phyloP scores from a whole-genome alignment of 2,329 filamentous ascomycete genomes.

The Ophiostoma tasmaniense region DNA sequence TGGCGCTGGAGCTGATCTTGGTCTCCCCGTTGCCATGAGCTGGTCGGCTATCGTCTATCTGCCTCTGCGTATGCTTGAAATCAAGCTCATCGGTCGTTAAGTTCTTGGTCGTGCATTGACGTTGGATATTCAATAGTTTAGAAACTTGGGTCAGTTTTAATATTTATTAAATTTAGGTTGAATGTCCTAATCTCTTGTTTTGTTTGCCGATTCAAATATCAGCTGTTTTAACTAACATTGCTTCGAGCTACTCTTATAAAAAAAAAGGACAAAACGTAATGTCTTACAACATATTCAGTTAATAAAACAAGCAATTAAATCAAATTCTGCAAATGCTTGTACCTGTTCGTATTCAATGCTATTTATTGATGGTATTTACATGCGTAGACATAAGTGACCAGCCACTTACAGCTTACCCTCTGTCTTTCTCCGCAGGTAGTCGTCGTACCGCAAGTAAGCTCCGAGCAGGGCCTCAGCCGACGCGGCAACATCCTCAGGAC shows the following conservation, averaged over 20 bases:
- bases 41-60: conserved; percentile 24
- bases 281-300: too few relatives aligned
- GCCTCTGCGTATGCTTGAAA: conserved; percentile 22
- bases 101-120: neutral
- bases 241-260: too few relatives aligned
- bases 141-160: too few relatives aligned
- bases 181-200: too few relatives aligned
- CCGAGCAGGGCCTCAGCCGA: conserved; percentile 17
- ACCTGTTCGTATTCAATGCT: neutral
- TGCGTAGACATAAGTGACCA: neutral
- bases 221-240: too few relatives aligned
- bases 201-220: too few relatives aligned
- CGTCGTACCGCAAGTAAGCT: conserved; percentile 19
- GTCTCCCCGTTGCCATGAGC: conserved; percentile 23
- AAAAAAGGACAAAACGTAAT: too few relatives aligned
- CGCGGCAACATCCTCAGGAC: conserved; percentile 38
- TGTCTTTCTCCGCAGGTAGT: conserved; percentile 15
- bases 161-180: too few relatives aligned
- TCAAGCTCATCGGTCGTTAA: conserved; percentile 18
- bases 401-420: conserved; percentile 6
- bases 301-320: too few relatives aligned
- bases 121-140: neutral
- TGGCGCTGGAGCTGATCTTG: conserved; percentile 23
- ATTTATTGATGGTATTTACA: neutral
- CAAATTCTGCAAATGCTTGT: too few relatives aligned